Evolutionary conservation across 202 grass and related monocot species (phyloP).

Genomic region (Bolboschoenoplectus hybrid): DNA sequence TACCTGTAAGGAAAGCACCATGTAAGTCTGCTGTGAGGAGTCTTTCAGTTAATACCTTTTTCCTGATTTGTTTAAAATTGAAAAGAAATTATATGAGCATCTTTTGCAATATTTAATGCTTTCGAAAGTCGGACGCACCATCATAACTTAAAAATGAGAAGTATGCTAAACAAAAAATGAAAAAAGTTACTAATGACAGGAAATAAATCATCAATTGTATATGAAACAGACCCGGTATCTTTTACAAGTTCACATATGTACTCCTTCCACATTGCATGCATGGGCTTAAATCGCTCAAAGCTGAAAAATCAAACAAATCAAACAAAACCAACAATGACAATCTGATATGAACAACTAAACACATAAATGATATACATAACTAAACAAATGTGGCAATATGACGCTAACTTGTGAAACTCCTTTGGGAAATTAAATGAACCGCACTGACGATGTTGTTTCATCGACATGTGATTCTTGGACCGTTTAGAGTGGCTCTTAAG

Average conservation of each 20-base stretch:
- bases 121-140: neutral
- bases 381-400: neutral
- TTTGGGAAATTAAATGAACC: slow-evolving; percentile 72
- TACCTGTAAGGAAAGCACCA: slow-evolving; percentile 68
- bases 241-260: slow-evolving; percentile 38
- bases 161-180: neutral
- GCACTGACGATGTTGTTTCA: slow-evolving; percentile 78
- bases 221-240: slow-evolving; percentile 31
- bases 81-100: slow-evolving; percentile 38
- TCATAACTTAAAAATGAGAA: neutral
- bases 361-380: slow-evolving; percentile 32
- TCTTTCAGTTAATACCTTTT: slow-evolving; percentile 63
- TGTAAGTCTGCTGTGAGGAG: slow-evolving; percentile 82
- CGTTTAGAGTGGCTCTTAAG: slow-evolving; percentile 68
- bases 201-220: slow-evolving; percentile 27
- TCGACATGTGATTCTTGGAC: slow-evolving; percentile 77
- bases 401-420: slow-evolving; percentile 65
- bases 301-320: slow-evolving; percentile 12
- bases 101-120: slow-evolving; percentile 14
- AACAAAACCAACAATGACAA: slow-evolving; percentile 39
- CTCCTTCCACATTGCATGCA: slow-evolving; percentile 36
- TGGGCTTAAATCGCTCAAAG: slow-evolving; percentile 40
- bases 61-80: slow-evolving; percentile 48
- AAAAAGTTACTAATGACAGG: neutral
- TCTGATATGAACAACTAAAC: slow-evolving; percentile 5